Evolutionary conservation across 306 rosid species (phyloP).

Genomic region (Nissolia schottii): DNA sequence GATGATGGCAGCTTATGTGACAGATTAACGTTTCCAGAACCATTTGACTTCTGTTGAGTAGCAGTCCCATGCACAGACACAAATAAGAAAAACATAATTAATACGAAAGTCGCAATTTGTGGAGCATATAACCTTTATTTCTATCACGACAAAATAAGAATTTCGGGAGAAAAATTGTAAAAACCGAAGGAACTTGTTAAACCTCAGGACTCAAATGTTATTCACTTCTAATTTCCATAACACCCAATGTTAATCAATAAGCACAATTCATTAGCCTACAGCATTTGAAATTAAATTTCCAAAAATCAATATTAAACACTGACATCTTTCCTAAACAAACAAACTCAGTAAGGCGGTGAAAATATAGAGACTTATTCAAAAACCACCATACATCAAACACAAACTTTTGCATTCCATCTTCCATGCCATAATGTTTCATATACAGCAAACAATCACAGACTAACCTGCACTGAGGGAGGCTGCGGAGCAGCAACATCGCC

Average conservation of each 20-base stretch:
- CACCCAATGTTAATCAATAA: background rate
- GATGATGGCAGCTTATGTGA: slow-evolving; percentile 47
- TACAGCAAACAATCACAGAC: background rate
- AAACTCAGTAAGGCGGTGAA: background rate
- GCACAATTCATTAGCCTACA: background rate
- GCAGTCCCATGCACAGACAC: slow-evolving; percentile 38
- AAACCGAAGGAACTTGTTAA: background rate
- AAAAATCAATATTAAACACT: background rate
- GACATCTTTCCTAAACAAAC: background rate
- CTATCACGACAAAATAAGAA: background rate
- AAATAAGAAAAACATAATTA: background rate
- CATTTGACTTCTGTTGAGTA: slow-evolving; percentile 49
- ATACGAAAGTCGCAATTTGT: background rate
- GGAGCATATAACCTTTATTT: slow-evolving; percentile 1
- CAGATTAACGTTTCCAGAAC: slow-evolving; percentile 54
- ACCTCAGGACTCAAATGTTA: background rate
- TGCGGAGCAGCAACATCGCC: slow-evolving; percentile 37
- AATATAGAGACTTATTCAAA: background rate
- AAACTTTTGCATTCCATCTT: background rate
- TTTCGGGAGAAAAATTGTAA: background rate
- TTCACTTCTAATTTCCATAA: background rate
- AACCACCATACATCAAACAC: background rate
- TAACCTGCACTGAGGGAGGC: slow-evolving; percentile 54
- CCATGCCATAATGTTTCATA: background rate
- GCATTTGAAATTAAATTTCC: background rate